These are phyloP conservation scores for Mycena polygramma DNA, from an alignment of 768 basidiomycete genomes.

Conservation along the genomic window DNA sequence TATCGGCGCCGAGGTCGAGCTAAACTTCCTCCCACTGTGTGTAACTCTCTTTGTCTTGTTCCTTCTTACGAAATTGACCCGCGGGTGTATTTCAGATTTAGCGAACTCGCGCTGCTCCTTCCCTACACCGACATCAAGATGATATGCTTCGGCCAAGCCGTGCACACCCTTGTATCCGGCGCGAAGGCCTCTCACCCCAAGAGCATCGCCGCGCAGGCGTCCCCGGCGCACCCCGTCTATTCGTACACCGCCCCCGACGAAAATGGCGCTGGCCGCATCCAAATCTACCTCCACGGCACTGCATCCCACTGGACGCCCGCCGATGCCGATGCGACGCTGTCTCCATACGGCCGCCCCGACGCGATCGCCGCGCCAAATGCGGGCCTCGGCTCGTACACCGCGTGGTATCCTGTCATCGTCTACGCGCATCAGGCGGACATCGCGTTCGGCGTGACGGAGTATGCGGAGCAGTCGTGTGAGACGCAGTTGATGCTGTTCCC, in stretches of 20 bases:
- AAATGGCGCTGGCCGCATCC: constrained; percentile 51
- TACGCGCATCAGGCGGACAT: constrained; percentile 29
- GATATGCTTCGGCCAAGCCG: constrained; percentile 52
- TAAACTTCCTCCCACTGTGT: constrained; percentile 59
- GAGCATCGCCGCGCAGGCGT: constrained; percentile 35
- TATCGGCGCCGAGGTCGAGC: constrained; percentile 57
- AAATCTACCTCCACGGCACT: constrained; percentile 46
- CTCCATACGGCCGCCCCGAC: constrained; percentile 40
- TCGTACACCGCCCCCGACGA: constrained; percentile 50
- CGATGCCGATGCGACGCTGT: constrained; percentile 37
- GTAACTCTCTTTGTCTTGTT: constrained; percentile 32
- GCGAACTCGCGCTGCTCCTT: constrained; percentile 57
- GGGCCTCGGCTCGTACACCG: constrained; percentile 52
- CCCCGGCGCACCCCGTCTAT: constrained; percentile 35
- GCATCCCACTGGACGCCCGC: constrained; percentile 32
- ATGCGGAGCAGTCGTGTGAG: constrained; percentile 41
- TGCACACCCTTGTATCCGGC: constrained; percentile 47
- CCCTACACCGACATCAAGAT: constrained; percentile 59
- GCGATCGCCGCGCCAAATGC: constrained; percentile 57
- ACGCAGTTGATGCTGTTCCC: constrained; percentile 23
- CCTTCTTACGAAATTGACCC: not conserved
- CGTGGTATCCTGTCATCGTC: constrained; percentile 51
- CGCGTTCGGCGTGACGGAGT: constrained; percentile 40
- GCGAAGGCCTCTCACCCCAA: constrained; percentile 38
- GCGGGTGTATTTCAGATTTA: constrained; percentile 44